These are phyloP conservation scores for Dendrobium catenatum DNA, from an alignment of 106 monocot genomes.

Conservation along the genomic window DNA sequence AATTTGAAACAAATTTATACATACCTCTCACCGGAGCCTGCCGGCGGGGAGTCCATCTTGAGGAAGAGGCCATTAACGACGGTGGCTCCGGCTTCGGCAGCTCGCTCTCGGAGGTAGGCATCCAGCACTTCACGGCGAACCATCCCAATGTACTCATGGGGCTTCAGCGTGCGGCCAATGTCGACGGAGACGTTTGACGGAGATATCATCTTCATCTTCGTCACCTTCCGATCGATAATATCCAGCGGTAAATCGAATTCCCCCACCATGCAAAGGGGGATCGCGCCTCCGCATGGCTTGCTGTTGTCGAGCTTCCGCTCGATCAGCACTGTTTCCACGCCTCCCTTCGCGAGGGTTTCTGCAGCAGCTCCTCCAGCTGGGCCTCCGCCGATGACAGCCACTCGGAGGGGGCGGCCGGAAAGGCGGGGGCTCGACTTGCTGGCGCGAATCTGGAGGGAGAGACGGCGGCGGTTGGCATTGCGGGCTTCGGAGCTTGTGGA, in stretches of 20 bases:
- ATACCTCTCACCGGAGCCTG: constrained; percentile 9
- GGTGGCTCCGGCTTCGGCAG: constrained; percentile 44
- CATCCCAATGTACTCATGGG: constrained; percentile 97
- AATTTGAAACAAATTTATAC: not conserved
- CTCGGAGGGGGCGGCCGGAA: constrained; percentile 52
- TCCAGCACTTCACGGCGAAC: constrained; percentile 92
- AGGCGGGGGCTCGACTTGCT: constrained; percentile 47
- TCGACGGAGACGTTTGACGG: constrained; percentile 91
- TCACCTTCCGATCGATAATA: constrained; percentile 79
- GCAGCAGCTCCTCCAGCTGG: constrained; percentile 79
- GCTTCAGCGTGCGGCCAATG: constrained; percentile 75
- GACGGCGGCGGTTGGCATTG: not conserved
- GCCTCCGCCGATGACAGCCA: constrained; percentile 83
- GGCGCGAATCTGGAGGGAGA: constrained; percentile 29
- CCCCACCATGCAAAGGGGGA: constrained; percentile 85
- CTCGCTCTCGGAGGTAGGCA: constrained; percentile 59
- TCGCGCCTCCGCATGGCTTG: constrained; percentile 97
- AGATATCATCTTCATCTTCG: constrained; percentile 99
- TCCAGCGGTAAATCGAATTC: constrained; percentile 83
- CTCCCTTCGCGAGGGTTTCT: constrained; percentile 90
- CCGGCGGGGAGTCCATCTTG: constrained; percentile 30
- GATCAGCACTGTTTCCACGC: constrained; percentile 79
- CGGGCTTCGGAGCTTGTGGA: not conserved
- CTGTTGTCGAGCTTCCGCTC: constrained; percentile 86
- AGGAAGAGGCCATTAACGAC: constrained; percentile 73